Evolutionary conservation across 2,329 filamentous ascomycete genomes (phyloP), one percentile per base, ranked within the genome.

Genomic region (Didymellaceae sp.): DNA sequence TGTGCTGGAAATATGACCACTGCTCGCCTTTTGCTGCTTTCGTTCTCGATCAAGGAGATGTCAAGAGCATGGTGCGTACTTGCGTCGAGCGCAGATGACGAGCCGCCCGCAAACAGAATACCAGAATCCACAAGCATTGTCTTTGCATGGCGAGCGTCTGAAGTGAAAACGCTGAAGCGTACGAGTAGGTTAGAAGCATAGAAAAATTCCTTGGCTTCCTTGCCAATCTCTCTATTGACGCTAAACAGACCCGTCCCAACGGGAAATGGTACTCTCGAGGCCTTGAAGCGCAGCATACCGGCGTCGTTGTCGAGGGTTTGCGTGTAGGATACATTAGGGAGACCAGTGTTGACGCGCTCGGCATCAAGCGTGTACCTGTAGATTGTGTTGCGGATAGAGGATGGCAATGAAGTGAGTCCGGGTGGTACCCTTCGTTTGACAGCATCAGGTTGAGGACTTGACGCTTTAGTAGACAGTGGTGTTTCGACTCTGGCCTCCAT

Each of bases 311-410:
- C 52, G 34, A 66, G 54, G 13, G 57, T 44, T 35, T 67, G 63
- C 0, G 52, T 65, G 43, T 72, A 72, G 4, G 68, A 70, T 13
- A 72, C 66, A 28, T 66, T 66, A 7, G 59, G 34, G 13, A 59
- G 38, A 32, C 61, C 62, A 7, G 61, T 51, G 38, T 70, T 70
- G 39, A 69, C 67, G n/a, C 68, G 55, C 30, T 72, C 68, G 8
- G 67, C 68, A 46, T 72, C 68, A 7, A 72, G 62, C 16, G 64
- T 50, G 54, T 71, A 60, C 22, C 58, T 60, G 58, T 70, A 70
- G 39, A 72, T 72, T 11, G 55, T 63, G 52, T 71, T 70, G 18
- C 67, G 68, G 22, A 72, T 42, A 1, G 64, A 61, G 1, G 62
- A 33, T 1, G 70, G 70, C 6, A 72, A 63, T 25, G 58, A 47